Base-by-base conservation (phyloP, 2,329 filamentous ascomycete species). In the Lithohypha guttulata region DNA sequence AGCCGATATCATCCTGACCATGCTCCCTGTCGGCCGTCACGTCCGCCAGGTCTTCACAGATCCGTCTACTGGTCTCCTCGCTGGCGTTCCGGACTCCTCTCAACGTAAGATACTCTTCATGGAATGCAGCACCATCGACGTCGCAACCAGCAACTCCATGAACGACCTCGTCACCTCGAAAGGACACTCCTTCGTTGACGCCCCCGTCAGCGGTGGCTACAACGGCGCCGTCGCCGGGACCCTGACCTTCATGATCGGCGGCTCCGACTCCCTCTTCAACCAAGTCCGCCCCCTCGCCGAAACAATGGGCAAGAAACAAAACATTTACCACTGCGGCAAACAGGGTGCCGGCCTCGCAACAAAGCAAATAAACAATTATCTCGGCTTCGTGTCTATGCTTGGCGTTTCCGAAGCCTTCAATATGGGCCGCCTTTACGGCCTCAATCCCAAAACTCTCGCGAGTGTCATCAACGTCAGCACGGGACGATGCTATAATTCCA, bases 91-190 rank as follows among this genome's bases (percentile, higher is more conserved):
- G 11, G 21, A 25, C 8, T 55, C 62, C 20, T 51, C 66, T 10
- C 54, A 54, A 11, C 56, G 57, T 28, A 69, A 70, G 43, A 57
- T 71, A 14, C 55, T 73, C 28, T 63, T 73, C 45, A 53, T 53
- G 45, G 71, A 74, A 52, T 72, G 68, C 52, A 71, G 68, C 1
- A 73, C 71, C 6, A 74, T 74, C 52, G 70, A 73, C 48, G 69
- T 66, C 0, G 64, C 61, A 4, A 71, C 68, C 3, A 70, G 63
- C 23, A 58, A 70, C 17, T 55, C 56, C 9, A 62, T 73, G 17
- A 48, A 58, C 13, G 64, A 64, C 29, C 43, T 51, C 23, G 34
- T 38, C 17, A n/a, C 19, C 4, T 39, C 39, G 2, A 36, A 44
- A 13, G 39, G 28, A 11, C 61, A 68, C 6, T 58, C 54, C 3